A percentile compares a stretch with the other conserved stretches of the same genome.
Conservation (phyloP, 1,284 basidiomycete genomes). For the Trichosporon coremiiforme region DNA sequence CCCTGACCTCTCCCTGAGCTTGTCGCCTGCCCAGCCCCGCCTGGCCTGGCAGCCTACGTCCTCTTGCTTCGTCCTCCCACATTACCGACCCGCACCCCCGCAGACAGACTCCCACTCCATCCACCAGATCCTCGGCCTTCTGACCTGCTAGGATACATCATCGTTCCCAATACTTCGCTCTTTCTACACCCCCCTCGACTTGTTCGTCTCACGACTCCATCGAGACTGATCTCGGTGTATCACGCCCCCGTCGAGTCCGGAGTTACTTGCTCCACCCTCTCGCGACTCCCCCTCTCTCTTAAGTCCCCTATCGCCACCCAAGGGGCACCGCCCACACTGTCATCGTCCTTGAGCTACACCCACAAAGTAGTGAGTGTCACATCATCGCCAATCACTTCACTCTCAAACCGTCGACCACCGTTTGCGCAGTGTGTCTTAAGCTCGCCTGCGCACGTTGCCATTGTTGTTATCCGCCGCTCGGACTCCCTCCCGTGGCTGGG, state of each 20-base stretch:
- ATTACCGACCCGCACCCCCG: slow-evolving; percentile 7
- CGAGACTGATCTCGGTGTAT: background rate
- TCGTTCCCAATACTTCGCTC: slow-evolving; percentile 19
- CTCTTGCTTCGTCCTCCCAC: slow-evolving; percentile 18
- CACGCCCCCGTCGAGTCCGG: background rate
- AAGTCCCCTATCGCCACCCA: slow-evolving; percentile 5
- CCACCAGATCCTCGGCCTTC: slow-evolving; percentile 1
- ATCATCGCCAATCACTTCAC: slow-evolving; percentile 62
- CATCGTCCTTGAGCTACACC: slow-evolving; percentile 6
- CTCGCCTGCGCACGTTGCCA: background rate
- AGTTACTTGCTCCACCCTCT: slow-evolving; percentile 7
- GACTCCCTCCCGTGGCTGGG: slow-evolving; percentile 10
- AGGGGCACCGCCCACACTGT: background rate
- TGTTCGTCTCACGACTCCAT: slow-evolving; percentile 4
- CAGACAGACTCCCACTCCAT: slow-evolving; percentile 2
- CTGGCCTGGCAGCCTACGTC: background rate
- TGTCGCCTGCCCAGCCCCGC: background rate
- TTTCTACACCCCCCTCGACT: slow-evolving; percentile 12
- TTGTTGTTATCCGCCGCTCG: background rate
- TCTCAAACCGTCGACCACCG: background rate
- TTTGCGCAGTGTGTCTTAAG: background rate
- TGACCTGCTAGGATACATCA: slow-evolving; percentile 9
- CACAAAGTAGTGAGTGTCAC: background rate
- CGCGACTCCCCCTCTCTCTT: background rate
- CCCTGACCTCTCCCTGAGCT: background rate